Percentiles rank a stretch among this genome's conserved stretches.
These are phyloP conservation scores for Boletus rex-veris DNA, from an alignment of 768 basidiomycete genomes.

Conservation along the genomic window DNA sequence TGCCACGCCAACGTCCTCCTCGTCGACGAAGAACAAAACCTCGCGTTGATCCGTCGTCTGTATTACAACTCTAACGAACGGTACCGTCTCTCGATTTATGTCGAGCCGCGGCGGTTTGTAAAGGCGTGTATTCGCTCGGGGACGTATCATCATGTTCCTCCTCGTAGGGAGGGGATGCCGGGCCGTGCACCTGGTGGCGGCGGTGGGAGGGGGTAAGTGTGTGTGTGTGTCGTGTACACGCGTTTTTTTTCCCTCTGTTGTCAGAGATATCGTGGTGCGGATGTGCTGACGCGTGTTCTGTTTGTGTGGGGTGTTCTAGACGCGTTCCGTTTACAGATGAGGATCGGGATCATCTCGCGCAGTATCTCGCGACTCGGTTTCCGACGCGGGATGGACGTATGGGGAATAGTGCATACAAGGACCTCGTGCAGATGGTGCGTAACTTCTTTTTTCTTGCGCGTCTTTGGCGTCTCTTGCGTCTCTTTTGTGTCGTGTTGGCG, in stretches of 20 bases:
- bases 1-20: conserved; percentile 23
- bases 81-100: conserved; percentile 15
- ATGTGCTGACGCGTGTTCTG: background rate
- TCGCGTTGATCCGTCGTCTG: conserved; percentile 21
- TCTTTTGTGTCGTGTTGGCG: too few species aligned
- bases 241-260: background rate
- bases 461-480: background rate
- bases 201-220: conserved; percentile 6
- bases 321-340: conserved; percentile 34
- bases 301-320: conserved; percentile 3
- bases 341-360: conserved; percentile 42
- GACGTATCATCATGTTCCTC: conserved; percentile 11
- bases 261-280: too few species aligned
- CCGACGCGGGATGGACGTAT: conserved; percentile 42
- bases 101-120: conserved; percentile 29
- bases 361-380: conserved; percentile 48
- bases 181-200: conserved; percentile 8
- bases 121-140: conserved; percentile 15
- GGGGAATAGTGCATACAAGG: conserved; percentile 47
- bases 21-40: conserved; percentile 28
- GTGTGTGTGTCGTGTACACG: background rate
- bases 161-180: conserved; percentile 19
- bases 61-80: conserved; percentile 23
- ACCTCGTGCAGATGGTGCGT: conserved; percentile 48
- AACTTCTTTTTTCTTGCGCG: too few species aligned